These are phyloP conservation scores for Naematelia encephala DNA, from an alignment of 768 basidiomycete species.

Conservation along the genomic window DNA sequence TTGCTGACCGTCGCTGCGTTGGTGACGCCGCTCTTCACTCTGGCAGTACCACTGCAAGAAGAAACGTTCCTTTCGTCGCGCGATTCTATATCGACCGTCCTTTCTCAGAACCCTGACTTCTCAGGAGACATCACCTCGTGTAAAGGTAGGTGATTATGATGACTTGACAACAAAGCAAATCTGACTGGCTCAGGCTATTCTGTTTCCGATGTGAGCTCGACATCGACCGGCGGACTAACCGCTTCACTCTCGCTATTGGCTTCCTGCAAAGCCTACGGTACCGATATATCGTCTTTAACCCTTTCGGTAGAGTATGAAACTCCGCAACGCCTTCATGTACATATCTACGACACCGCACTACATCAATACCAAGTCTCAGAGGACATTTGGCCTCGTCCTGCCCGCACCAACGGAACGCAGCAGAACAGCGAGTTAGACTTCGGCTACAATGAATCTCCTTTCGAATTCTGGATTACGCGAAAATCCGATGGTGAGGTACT, in stretches of 20 bases:
- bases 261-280: slow-evolving; percentile 23
- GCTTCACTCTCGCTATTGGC: slow-evolving; percentile 9
- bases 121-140: slow-evolving; percentile 21
- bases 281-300: slow-evolving; percentile 19
- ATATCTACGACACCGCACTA: slow-evolving; percentile 49
- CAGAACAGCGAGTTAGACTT: slow-evolving; percentile 61
- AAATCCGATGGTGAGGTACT: slow-evolving; percentile 59
- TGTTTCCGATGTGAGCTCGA: slow-evolving; percentile 5
- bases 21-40: slow-evolving; percentile 4
- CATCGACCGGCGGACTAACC: slow-evolving; percentile 12
- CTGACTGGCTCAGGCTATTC: slow-evolving; percentile 20
- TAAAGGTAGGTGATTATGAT: slow-evolving; percentile 8
- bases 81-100: not conserved
- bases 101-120: slow-evolving; percentile 8
- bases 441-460: slow-evolving; percentile 62
- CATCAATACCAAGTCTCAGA: slow-evolving; percentile 67
- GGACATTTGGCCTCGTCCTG: slow-evolving; percentile 49
- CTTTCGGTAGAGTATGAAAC: slow-evolving; percentile 32
- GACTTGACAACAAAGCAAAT: not conserved
- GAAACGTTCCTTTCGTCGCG: not conserved
- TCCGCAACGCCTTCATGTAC: slow-evolving; percentile 44
- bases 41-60: not conserved
- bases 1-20: not conserved
- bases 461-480: slow-evolving; percentile 70
- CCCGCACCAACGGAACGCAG: not conserved